These are phyloP conservation scores for Curvularia eragrostidis DNA, from an alignment of 2,329 filamentous ascomycete species.

Conservation along the genomic window DNA sequence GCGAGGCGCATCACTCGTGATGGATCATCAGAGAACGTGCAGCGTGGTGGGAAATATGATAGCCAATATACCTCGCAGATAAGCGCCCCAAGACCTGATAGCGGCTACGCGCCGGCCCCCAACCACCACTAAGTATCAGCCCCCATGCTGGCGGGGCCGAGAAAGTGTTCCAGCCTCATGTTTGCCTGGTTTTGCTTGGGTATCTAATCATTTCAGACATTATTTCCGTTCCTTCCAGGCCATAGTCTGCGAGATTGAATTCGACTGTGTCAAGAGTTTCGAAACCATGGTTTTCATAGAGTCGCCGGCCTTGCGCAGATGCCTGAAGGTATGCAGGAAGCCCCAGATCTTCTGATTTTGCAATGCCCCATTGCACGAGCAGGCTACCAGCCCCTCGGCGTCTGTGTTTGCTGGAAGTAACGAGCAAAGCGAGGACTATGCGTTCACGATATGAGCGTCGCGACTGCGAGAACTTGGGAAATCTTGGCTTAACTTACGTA, in stretches of 20 bases:
- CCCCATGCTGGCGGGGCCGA: neutral
- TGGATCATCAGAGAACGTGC: too few relatives aligned
- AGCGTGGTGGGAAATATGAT: too few relatives aligned
- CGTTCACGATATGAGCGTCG: neutral
- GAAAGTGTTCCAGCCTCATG: neutral
- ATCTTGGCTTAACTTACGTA: constrained; percentile 1
- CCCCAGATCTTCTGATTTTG: neutral
- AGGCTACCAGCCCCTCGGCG: neutral
- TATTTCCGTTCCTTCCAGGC: neutral
- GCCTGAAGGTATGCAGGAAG: neutral
- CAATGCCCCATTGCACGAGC: neutral
- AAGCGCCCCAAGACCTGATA: too few relatives aligned
- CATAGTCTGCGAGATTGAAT: neutral
- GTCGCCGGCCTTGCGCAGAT: neutral
- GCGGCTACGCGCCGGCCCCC: neutral
- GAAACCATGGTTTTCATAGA: neutral
- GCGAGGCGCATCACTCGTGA: too few relatives aligned
- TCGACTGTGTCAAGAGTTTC: neutral
- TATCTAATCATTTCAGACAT: constrained; percentile 1
- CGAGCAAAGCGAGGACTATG: neutral
- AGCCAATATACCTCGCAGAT: too few relatives aligned
- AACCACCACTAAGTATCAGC: neutral
- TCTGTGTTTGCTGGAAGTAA: neutral
- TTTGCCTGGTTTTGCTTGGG: neutral
- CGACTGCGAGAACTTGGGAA: neutral